Evolutionary conservation across 257 asterid genomes (phyloP).

Genomic region (Cordia subcordata): DNA sequence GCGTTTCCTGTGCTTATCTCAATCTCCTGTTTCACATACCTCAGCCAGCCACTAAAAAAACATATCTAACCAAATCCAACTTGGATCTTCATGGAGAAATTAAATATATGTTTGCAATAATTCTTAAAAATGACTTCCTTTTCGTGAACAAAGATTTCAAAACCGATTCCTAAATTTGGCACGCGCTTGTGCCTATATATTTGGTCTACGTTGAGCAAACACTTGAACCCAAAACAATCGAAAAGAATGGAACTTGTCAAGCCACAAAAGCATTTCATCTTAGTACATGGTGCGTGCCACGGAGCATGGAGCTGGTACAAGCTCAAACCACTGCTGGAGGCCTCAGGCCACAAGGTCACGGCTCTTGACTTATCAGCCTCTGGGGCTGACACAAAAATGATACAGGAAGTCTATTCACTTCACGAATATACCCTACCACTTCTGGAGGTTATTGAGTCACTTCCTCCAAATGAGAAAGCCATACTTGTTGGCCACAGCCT

Average conservation of each 20-base stretch:
- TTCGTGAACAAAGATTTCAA: too few relatives aligned
- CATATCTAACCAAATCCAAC: too few relatives aligned
- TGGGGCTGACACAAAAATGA: slow-evolving; percentile 29
- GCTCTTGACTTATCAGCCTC: slow-evolving; percentile 54
- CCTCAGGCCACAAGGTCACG: slow-evolving; percentile 55
- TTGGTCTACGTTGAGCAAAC: too few relatives aligned
- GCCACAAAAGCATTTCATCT: slow-evolving; percentile 34
- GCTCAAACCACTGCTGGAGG: slow-evolving; percentile 52
- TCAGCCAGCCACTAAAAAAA: too few relatives aligned
- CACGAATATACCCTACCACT: slow-evolving; percentile 45
- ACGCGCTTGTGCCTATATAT: too few relatives aligned
- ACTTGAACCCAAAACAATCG: too few relatives aligned
- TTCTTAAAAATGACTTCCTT: too few relatives aligned
- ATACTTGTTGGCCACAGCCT: slow-evolving; percentile 58
- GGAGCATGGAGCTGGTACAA: slow-evolving; percentile 78
- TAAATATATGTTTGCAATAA: too few relatives aligned
- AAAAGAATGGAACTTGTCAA: slow-evolving; percentile 20
- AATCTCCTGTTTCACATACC: too few relatives aligned
- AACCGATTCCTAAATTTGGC: too few relatives aligned
- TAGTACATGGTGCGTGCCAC: slow-evolving; percentile 67
- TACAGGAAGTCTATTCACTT: slow-evolving; percentile 28
- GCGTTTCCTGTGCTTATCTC: too few relatives aligned
- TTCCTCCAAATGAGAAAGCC: slow-evolving; percentile 39
- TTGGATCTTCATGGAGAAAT: too few relatives aligned
- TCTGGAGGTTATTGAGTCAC: slow-evolving; percentile 29